Conservation (phyloP, 2,329 filamentous ascomycete species). For the Cordyceps cateniannulata region DNA sequence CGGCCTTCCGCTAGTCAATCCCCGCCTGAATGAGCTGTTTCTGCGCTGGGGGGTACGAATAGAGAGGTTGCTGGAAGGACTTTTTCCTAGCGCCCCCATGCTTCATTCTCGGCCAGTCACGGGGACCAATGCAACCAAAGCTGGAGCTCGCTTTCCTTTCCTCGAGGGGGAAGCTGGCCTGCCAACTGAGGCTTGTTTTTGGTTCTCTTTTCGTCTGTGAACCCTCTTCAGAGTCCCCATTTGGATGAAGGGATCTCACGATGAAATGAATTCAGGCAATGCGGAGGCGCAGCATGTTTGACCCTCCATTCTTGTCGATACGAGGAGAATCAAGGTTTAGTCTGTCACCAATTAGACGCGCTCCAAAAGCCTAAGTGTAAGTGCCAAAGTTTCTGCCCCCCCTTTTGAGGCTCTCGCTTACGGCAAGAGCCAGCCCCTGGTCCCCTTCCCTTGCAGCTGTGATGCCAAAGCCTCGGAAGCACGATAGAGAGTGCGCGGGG, state of each 20-base stretch:
- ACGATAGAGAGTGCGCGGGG: not conserved
- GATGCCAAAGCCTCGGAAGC: not conserved
- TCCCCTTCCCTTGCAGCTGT: not conserved
- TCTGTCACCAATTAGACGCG: not conserved
- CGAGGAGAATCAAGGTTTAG: not conserved
- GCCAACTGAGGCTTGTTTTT: not conserved
- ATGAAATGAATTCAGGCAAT: not conserved
- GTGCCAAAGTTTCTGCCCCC: not conserved
- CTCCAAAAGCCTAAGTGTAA: not conserved
- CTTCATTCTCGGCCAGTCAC: not conserved
- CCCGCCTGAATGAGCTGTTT: not conserved
- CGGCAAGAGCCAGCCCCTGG: not conserved
- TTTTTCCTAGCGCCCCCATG: not conserved
- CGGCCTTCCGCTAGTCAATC: not conserved
- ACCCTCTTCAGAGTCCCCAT: not conserved
- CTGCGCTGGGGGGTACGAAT: not conserved
- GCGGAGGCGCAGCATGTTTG: conserved; percentile 5
- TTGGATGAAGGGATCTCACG: not conserved
- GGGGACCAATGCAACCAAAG: not conserved
- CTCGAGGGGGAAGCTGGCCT: not conserved
- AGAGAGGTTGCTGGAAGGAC: not conserved
- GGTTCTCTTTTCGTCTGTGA: not conserved
- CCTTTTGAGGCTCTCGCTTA: not conserved
- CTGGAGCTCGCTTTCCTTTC: not conserved
- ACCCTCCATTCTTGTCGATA: conserved; percentile 3